Evolutionary conservation across 139 green algal genomes (phyloP).

Genomic region (Tetraselmis striata): DNA sequence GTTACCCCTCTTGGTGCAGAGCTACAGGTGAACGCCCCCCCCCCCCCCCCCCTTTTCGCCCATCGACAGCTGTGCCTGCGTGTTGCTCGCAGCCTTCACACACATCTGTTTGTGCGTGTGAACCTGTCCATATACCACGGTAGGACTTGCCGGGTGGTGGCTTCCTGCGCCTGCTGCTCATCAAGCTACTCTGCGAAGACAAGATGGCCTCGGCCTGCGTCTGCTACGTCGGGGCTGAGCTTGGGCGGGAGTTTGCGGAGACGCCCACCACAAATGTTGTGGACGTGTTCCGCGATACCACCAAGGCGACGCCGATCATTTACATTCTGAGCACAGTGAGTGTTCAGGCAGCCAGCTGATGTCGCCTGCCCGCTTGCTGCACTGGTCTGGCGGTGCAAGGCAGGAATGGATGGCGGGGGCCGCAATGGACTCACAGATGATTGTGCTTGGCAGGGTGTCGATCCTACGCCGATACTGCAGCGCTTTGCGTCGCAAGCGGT

Average conservation of each 20-base stretch:
- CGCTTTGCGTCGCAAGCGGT: conserved; percentile 57
- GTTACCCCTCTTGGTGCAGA: background rate
- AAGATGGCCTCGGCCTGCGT: conserved; percentile 38
- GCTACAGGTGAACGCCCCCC: background rate
- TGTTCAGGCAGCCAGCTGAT: too few species aligned
- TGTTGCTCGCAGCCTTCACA: too few species aligned
- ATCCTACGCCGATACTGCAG: conserved; percentile 67
- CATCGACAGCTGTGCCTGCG: too few species aligned
- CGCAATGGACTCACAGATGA: too few species aligned
- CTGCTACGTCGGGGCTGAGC: conserved; percentile 47
- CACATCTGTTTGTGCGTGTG: too few species aligned
- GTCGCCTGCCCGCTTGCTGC: too few species aligned
- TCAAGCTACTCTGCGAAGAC: conserved; percentile 68
- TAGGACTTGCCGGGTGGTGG: background rate
- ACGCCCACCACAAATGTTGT: conserved; percentile 63
- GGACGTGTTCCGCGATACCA: conserved; percentile 69
- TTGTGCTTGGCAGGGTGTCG: conserved; percentile 54
- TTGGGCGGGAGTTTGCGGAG: conserved; percentile 66
- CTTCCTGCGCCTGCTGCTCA: conserved; percentile 58
- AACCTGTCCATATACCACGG: too few species aligned
- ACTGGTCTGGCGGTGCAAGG: too few species aligned
- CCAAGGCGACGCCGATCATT: conserved; percentile 58
- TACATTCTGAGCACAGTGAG: conserved; percentile 70
- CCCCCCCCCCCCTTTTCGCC: too few species aligned
- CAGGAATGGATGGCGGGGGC: too few species aligned